These are phyloP conservation scores for Candida smagusa DNA, from an alignment of 1,139 yeast species.

Conservation along the genomic window DNA sequence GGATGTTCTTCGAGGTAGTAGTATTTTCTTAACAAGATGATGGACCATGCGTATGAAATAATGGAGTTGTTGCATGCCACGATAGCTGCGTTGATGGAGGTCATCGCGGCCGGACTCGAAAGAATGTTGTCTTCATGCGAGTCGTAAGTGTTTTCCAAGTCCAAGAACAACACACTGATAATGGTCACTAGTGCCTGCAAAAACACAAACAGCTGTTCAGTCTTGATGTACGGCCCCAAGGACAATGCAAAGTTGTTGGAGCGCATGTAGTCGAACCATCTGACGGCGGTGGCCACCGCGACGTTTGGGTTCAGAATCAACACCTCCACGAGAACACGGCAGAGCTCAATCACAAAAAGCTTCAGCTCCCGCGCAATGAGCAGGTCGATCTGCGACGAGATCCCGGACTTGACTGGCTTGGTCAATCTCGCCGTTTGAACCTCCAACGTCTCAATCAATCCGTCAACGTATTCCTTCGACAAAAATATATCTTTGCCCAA, in stretches of 20 bases:
- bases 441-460: constrained; percentile 22
- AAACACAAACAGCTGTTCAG: constrained; percentile 35
- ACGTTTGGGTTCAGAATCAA: constrained; percentile 32
- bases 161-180: constrained; percentile 50
- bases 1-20: constrained; percentile 41
- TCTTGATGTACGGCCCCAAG: constrained; percentile 25
- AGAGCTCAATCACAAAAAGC: constrained; percentile 34
- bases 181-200: constrained; percentile 49
- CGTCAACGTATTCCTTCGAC: constrained; percentile 23
- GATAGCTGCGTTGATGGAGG: constrained; percentile 35
- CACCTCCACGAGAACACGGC: constrained; percentile 46
- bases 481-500: constrained; percentile 38
- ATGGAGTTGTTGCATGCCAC: constrained; percentile 42
- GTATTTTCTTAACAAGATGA: constrained; percentile 55
- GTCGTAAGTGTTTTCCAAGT: constrained; percentile 48
- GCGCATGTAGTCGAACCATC: constrained; percentile 60
- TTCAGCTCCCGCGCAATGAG: constrained; percentile 33
- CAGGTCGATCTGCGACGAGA: constrained; percentile 19
- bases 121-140: constrained; percentile 2
- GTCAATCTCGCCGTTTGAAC: constrained; percentile 7
- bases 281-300: constrained; percentile 26
- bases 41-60: constrained; percentile 68
- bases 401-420: constrained; percentile 12
- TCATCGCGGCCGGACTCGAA: constrained; percentile 34
- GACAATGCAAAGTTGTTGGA: constrained; percentile 36